These are phyloP conservation scores for Raddia guianensis DNA, from an alignment of 176 grass and related monocot genomes.

Conservation along the genomic window DNA sequence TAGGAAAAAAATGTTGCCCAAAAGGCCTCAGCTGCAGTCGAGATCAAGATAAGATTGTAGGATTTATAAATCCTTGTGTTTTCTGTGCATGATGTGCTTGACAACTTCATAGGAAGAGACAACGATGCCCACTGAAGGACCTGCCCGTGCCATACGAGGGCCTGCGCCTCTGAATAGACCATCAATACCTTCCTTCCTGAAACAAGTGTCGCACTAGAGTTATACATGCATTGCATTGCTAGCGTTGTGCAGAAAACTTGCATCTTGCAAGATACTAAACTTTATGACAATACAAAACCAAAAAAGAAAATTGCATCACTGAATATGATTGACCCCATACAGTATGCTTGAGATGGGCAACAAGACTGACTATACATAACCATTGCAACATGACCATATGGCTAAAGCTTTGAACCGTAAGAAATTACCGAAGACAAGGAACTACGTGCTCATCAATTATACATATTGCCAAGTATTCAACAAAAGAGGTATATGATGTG, in stretches of 20 bases:
- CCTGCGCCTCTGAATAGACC: conserved; percentile 80
- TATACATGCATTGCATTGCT: conserved; percentile 1
- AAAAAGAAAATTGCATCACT: background rate
- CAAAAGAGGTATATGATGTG: background rate
- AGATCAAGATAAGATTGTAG: background rate
- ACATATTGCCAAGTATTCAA: background rate
- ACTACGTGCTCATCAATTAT: background rate
- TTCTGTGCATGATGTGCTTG: conserved; percentile 73
- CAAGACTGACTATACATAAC: background rate
- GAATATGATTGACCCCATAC: background rate
- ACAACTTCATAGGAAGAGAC: conserved; percentile 87
- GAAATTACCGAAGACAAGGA: background rate
- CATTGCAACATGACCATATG: background rate
- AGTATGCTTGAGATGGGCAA: background rate
- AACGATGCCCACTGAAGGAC: conserved; percentile 91
- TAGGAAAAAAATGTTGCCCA: background rate
- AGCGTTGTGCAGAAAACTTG: conserved; percentile 2
- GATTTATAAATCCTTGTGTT: conserved; percentile 41
- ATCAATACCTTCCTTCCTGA: conserved; percentile 75
- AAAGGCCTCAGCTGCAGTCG: background rate
- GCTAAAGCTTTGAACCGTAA: background rate
- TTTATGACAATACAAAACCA: background rate
- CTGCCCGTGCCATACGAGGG: conserved; percentile 75
- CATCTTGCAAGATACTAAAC: background rate
- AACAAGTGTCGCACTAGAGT: background rate